Evolutionary conservation across 108 stramenopile species (phyloP).

Genomic region (Conticribra guillardii): DNA sequence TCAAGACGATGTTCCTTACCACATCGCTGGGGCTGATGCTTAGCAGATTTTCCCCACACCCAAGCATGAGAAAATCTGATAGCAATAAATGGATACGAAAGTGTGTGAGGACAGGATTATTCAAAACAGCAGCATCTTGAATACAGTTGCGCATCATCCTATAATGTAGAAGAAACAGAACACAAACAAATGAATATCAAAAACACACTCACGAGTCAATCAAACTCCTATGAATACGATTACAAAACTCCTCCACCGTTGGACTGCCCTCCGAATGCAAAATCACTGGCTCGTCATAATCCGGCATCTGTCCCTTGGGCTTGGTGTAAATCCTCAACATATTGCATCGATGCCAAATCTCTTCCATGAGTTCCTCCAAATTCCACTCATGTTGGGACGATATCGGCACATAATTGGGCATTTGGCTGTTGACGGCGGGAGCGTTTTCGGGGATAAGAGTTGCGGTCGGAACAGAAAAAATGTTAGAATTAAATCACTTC

Average conservation of each 20-base stretch:
- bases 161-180: not conserved
- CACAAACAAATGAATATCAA: not conserved
- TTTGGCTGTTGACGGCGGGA: too few species aligned
- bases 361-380: conserved; percentile 94
- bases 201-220: conserved; percentile 49
- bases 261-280: conserved; percentile 92
- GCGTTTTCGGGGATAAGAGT: too few species aligned
- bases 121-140: too few species aligned
- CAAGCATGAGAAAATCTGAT: conserved; percentile 90
- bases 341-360: conserved; percentile 92
- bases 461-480: too few species aligned
- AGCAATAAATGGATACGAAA: not conserved
- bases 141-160: too few species aligned
- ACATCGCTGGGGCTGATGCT: conserved; percentile 98
- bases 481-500: too few species aligned
- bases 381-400: conserved; percentile 94
- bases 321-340: conserved; percentile 99
- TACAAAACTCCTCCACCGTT: conserved; percentile 96
- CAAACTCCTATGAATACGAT: conserved; percentile 88
- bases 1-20: conserved; percentile 94
- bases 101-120: not conserved
- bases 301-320: conserved; percentile 97
- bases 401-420: conserved; percentile 98
- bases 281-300: conserved; percentile 98
- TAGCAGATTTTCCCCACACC: conserved; percentile 94